Base-by-base conservation (phyloP, 257 asterid genomes). In the Solanum bulbocastanum region DNA sequence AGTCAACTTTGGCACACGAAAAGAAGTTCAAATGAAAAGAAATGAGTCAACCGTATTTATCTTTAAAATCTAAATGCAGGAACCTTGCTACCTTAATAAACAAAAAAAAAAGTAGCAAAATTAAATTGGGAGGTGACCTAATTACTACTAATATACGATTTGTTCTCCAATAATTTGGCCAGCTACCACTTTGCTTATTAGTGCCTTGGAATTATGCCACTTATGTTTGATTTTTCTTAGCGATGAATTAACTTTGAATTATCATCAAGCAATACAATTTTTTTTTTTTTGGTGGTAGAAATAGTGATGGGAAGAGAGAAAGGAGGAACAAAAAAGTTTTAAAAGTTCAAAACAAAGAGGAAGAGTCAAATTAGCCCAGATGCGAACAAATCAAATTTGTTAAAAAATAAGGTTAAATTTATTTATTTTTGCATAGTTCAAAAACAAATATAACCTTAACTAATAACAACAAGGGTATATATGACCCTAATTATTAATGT, bases 41-140 rank as follows among this genome's bases (percentile, higher is more conserved):
- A 44, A 30, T 32, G 20, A 81, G 69, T 81, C 68, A 81, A 46
- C 30, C 18, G 68, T 81, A 7, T 81, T 78, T 81, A 62, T 12
- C 25, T n/a, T n/a, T 15, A 73, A 46, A 81, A 66, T 65, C 40
- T 27, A 82, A 56, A 78, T 74, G 56, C 73, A 83, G 10, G n/a
- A 69, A 69, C 68, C 49, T 32, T 52, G 79, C 18, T 37, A 68
- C 18, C 8, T 32, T 44, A 32, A 13, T 75, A 36, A 36, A 74
- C 32, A 74, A 72, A 72, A n/a, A 18, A 56, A 23, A 15, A 10
- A 10, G 0, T 65, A 6, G 56, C 86, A 82, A 58, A 65, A n/a
- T 16, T 5, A 32, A 89, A 62, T 72, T 89, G 89, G 91, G 84
- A 62, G 89, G 89, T 89, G 88, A 89, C 91, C 89, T 87, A 89